Base-by-base conservation (phyloP, 441 rosid species). In the Populus hybrid region DNA sequence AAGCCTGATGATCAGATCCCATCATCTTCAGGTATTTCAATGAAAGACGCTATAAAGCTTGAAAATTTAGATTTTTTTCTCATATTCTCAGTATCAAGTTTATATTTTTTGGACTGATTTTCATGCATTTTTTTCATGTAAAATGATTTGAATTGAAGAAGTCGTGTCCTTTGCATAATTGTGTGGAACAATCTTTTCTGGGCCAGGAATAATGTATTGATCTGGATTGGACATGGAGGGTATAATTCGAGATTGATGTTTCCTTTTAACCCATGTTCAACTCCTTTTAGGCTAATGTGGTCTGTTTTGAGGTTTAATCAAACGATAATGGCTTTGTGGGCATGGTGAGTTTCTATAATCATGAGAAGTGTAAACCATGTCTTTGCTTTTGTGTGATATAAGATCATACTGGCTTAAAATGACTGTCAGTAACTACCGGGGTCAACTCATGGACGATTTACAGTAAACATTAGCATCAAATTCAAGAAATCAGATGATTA, bases 1-100 rank as follows among this genome's bases (percentile, higher is more conserved):
- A 78, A 75, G 76, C 71, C 81, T 73, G 76, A 75, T 80, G 85
- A 86, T 78, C 90, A 84, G 91, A 88, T 87, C 90, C 84, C 88
- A 73, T 86, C 91, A 30, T 82, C 82, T 81, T 84, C 87, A 21
- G 89, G 91, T 87, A 81, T 65, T 71, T 78, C 67, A 16, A 14
- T 18, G 34, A 24, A 64, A 71, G 11, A 69, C 19, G 26, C 26
- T 42, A 28, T 38, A 24, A 36, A 64, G 8, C 67, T 71, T 77
- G 12, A 73, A 70, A 66, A 67, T 74, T 63, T 26, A 9, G 28
- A 66, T 40, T 69, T 76, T 50, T 18, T n/a, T 26, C 69, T 68
- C 32, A 30, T 30, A 30, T 30, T 30, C 32, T 30, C 32, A 30
- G 30, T 65, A n/a, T 80, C 67, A 9, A 77, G 46, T 46, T 35